Evolutionary conservation across 129 eudicot species (phyloP), one percentile per base, ranked within the genome.

Genomic region (Flaveria trinervia): DNA sequence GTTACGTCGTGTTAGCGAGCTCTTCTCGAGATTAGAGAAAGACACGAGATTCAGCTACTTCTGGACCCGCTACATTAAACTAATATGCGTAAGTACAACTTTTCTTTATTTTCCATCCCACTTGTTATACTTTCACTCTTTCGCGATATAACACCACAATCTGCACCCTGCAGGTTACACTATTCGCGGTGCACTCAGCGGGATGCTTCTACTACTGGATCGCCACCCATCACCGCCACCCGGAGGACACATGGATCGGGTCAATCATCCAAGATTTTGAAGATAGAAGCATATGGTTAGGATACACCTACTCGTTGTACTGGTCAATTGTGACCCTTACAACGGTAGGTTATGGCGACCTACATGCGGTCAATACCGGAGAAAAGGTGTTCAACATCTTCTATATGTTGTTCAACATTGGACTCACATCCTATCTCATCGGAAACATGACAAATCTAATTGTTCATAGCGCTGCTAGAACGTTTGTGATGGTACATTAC

Each of bases 391-490:
- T 87, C 76, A 79, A 76, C 49, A 87, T 90, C 64, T 85, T 87
- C 71, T 89, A 89, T 73, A 89, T 89, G 96, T 82, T 89, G 73
- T 89, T 89, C 86, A 89, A 89, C 87, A 89, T 89, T 12, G 96
- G 96, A 44, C 96, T 90, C 75, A 83, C 88, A 0, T 84, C 96
- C 28, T 90, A 90, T 61, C 33, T 90, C 54, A 90, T 90, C 65
- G 96, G 92, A 59, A 90, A 90, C 85, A 90, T 90, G 92, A 90
- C 96, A 73, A 90, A 87, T 76, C 81, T 90, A 36, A 61, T 90
- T 16, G 96, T 90, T 77, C 96, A 90, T 36, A 84, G 92, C 33
- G 89, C 90, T 11, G 60, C 80, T 54, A 79, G 83, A 82, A 87
- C 90, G 12, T 85, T 88, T 66, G 79, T 83, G 69, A 82, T 90